Evolutionary conservation across 2,329 filamentous ascomycete genomes (phyloP).

Genomic region (Calonectria crousiana): DNA sequence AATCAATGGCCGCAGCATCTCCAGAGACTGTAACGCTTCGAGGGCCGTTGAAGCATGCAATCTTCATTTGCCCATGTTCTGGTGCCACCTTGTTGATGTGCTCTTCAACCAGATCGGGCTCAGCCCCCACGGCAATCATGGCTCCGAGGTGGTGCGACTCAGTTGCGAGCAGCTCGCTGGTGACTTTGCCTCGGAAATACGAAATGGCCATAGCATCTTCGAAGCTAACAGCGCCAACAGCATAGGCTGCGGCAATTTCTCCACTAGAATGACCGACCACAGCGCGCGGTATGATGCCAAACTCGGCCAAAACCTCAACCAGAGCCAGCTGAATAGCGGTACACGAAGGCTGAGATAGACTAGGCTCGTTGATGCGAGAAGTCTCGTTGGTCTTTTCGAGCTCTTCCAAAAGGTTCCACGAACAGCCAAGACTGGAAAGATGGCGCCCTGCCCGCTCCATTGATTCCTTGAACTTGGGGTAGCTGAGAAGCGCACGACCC

Average conservation of each 20-base stretch:
- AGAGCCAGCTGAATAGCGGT: not conserved
- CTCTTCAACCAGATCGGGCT: not conserved
- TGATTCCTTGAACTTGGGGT: not conserved
- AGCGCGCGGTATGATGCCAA: not conserved
- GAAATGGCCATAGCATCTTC: not conserved
- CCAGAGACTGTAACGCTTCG: not conserved
- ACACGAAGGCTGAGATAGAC: not conserved
- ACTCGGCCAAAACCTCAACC: not conserved
- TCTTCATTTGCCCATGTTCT: not conserved
- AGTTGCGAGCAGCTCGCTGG: not conserved
- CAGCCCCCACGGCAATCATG: not conserved
- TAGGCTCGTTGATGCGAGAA: not conserved
- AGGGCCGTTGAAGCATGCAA: not conserved
- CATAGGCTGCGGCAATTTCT: not conserved
- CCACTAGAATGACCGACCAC: not conserved
- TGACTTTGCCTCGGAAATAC: not conserved
- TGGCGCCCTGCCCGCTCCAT: not conserved
- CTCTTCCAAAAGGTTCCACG: not conserved
- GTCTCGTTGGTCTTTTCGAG: not conserved
- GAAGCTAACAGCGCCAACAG: not conserved
- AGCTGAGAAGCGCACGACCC: not conserved
- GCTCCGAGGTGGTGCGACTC: not conserved
- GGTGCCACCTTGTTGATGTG: not conserved
- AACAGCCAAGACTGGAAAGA: not conserved
- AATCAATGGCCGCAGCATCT: not conserved